Percentiles rank a stretch among this genome's conserved stretches.
phyloP scores from a whole-genome alignment of 2,329 filamentous ascomycete genomes.

The Balansia obtecta region DNA sequence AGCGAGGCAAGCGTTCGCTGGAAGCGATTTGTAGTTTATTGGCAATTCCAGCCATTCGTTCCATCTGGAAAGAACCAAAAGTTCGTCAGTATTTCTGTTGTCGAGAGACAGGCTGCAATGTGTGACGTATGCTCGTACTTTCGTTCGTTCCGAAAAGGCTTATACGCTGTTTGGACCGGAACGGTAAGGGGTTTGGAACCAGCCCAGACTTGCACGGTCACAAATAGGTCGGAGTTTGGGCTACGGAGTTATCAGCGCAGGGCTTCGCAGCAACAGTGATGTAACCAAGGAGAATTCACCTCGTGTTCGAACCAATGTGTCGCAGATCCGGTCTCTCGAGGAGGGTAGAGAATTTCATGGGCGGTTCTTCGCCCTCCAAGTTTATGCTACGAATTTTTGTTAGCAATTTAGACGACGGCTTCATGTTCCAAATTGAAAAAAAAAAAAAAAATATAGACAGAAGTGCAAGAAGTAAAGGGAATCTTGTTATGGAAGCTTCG shows the following conservation, averaged over 20 bases:
- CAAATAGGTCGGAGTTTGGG: constrained; percentile 76
- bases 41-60: constrained; percentile 93
- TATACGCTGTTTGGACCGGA: constrained; percentile 85
- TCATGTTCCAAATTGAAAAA: not conserved
- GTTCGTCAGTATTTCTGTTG: not conserved
- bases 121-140: constrained; percentile 26
- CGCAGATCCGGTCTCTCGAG: constrained; percentile 68
- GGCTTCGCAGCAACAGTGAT: not conserved
- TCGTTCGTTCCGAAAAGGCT: constrained; percentile 67
- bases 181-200: constrained; percentile 92
- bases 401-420: constrained; percentile 8
- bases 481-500: constrained; percentile 11
- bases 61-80: constrained; percentile 44
- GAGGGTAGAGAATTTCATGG: constrained; percentile 50
- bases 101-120: not conserved
- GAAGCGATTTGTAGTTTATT: constrained; percentile 70
- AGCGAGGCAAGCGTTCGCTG: constrained; percentile 70
- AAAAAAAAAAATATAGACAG: no score
- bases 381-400: constrained; percentile 28
- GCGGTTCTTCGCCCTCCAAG: constrained; percentile 31
- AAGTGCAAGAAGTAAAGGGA: no score
- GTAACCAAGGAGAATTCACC: constrained; percentile 27
- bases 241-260: constrained; percentile 28
- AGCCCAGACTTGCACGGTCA: constrained; percentile 88
- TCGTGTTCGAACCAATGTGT: constrained; percentile 77